These are phyloP conservation scores for Parascedosporium putredinis DNA, from an alignment of 2,329 filamentous ascomycete genomes.

Conservation along the genomic window DNA sequence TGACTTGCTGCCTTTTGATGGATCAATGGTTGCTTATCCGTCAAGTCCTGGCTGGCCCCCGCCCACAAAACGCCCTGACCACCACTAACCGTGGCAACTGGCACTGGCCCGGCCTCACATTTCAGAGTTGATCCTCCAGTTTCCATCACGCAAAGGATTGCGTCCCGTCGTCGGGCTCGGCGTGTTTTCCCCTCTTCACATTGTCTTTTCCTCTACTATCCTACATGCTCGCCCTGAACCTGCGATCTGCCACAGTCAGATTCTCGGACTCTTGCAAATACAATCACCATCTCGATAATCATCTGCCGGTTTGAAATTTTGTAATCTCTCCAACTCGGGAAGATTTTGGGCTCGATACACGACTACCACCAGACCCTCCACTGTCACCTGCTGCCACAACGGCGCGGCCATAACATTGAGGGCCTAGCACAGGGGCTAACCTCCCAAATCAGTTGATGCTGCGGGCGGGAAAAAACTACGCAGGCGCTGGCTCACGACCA, in stretches of 20 bases:
- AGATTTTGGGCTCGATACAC: neutral
- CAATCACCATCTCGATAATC: neutral
- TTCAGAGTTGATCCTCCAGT: neutral
- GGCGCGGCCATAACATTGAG: neutral
- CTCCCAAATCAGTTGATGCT: neutral
- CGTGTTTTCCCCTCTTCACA: neutral
- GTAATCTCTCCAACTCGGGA: neutral
- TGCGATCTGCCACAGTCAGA: neutral
- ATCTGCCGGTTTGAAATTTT: neutral
- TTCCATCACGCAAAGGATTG: conserved; percentile 1
- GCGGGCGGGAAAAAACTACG: conserved; percentile 2
- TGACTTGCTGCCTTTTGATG: no score
- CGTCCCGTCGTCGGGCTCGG: neutral
- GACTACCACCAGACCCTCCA: neutral
- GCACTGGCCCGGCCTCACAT: neutral
- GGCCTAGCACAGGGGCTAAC: neutral
- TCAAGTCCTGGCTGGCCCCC: no score
- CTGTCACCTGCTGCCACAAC: neutral
- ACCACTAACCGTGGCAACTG: conserved; percentile 2
- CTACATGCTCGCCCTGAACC: no score
- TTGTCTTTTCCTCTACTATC: neutral
- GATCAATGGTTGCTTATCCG: no score
- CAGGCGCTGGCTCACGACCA: neutral
- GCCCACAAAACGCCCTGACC: neutral
- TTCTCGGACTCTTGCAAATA: neutral